phyloP scores from a whole-genome alignment of 1,139 yeast genomes.

The Yamadazyma sp. region DNA sequence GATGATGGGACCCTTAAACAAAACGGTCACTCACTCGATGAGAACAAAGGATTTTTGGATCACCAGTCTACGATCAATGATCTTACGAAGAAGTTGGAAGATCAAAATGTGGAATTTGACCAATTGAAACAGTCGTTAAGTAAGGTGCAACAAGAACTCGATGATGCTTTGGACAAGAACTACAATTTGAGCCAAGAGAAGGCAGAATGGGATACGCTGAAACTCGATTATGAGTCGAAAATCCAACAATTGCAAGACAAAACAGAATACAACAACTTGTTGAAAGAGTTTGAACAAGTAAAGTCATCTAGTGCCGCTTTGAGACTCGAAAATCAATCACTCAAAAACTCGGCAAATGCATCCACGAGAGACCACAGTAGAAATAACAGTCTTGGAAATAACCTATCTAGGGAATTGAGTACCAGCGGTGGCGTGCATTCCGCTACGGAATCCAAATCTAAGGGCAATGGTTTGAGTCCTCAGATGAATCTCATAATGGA shows the following conservation, averaged over 20 bases:
- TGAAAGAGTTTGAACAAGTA: conserved; percentile 26
- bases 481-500: conserved; percentile 21
- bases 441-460: not conserved
- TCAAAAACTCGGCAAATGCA: conserved; percentile 26
- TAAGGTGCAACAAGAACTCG: conserved; percentile 14
- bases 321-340: conserved; percentile 41
- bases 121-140: conserved; percentile 16
- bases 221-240: conserved; percentile 9
- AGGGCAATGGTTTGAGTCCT: conserved; percentile 7
- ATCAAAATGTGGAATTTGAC: conserved; percentile 8
- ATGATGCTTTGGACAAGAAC: conserved; percentile 10
- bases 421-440: conserved; percentile 1
- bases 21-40: not conserved
- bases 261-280: conserved; percentile 12
- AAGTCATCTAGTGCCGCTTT: conserved; percentile 37
- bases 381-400: conserved; percentile 11
- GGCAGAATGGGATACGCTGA: conserved; percentile 7
- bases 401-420: conserved; percentile 13
- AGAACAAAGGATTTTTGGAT: conserved; percentile 5
- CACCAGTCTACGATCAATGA: conserved; percentile 13
- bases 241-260: conserved; percentile 9
- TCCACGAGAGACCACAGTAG: conserved; percentile 18
- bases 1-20: not conserved
- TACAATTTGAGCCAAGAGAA: conserved; percentile 10
- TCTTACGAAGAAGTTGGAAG: conserved; percentile 13